Evolutionary conservation across 2,329 filamentous ascomycete genomes (phyloP).

Genomic region (Ceratocystis harringtonii): DNA sequence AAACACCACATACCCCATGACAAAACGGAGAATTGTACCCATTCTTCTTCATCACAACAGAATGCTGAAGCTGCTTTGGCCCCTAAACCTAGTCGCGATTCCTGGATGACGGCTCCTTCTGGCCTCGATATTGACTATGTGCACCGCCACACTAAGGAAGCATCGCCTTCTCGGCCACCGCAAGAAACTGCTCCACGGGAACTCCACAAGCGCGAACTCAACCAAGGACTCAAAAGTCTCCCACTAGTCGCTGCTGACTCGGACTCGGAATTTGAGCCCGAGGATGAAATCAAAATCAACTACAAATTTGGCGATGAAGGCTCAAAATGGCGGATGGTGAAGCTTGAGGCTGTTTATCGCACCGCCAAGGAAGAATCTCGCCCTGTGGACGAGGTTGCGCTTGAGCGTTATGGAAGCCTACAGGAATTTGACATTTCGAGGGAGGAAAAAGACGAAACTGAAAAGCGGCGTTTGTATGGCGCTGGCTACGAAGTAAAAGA

Average conservation of each 20-base stretch:
- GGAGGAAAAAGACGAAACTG: conserved; percentile 84
- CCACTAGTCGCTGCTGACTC: conserved; percentile 23
- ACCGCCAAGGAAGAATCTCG: conserved; percentile 58
- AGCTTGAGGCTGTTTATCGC: conserved; percentile 71
- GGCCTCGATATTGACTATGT: conserved; percentile 74
- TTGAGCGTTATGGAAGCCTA: conserved; percentile 67
- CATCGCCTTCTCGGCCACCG: conserved; percentile 36
- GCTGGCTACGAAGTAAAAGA: conserved; percentile 70
- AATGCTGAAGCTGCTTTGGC: conserved; percentile 28
- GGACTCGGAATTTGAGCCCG: conserved; percentile 38
- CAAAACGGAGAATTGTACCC: neutral
- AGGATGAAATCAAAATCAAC: conserved; percentile 39
- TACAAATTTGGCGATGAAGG: conserved; percentile 85
- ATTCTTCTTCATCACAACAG: neutral
- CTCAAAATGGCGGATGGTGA: conserved; percentile 93
- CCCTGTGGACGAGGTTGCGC: conserved; percentile 66
- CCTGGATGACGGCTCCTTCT: conserved; percentile 88
- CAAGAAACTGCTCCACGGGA: conserved; percentile 48
- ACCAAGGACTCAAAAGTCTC: conserved; percentile 45
- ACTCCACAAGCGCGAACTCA: conserved; percentile 69
- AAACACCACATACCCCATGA: neutral
- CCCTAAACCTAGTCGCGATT: conserved; percentile 41
- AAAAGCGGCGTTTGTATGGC: conserved; percentile 69
- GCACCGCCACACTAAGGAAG: conserved; percentile 42
- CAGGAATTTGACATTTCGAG: conserved; percentile 80